These are phyloP conservation scores for Verticillium zaregamsianum DNA, from an alignment of 2,329 filamentous ascomycete species.

Conservation along the genomic window DNA sequence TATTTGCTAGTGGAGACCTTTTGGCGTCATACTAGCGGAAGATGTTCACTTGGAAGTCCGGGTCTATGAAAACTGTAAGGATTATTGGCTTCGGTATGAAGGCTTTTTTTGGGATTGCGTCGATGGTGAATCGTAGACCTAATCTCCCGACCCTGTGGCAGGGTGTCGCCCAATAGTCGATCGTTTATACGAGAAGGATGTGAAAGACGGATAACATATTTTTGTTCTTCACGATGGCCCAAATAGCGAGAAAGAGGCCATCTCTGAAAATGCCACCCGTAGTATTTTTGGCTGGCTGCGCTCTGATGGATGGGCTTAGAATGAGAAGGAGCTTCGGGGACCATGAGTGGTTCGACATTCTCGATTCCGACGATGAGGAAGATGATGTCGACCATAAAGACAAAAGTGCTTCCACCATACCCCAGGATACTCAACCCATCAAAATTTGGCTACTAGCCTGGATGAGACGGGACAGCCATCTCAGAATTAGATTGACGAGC, in stretches of 20 bases:
- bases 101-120: constrained; percentile 16
- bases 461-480: not conserved
- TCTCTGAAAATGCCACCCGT: constrained; percentile 23
- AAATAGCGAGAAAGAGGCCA: constrained; percentile 11
- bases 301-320: constrained; percentile 15
- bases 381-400: not conserved
- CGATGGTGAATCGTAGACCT: constrained; percentile 3
- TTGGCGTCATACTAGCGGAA: constrained; percentile 20
- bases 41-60: constrained; percentile 24
- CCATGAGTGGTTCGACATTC: constrained; percentile 20
- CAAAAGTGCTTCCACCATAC: not conserved
- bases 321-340: constrained; percentile 16
- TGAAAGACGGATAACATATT: not conserved
- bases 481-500: not conserved
- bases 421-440: not conserved
- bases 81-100: constrained; percentile 18
- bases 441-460: not conserved
- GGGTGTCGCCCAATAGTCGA: not conserved
- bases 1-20: constrained; percentile 23
- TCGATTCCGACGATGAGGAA: constrained; percentile 17
- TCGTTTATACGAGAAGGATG: too few species aligned
- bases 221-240: constrained; percentile 7
- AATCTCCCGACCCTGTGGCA: not conserved
- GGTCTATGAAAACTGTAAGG: constrained; percentile 17
- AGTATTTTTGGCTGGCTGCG: constrained; percentile 24